Percentiles rank a stretch among this genome's conserved stretches.
Evolutionary conservation across 176 grass and related monocot genomes (phyloP).

Genomic region (Chrysopogon serrulatus): DNA sequence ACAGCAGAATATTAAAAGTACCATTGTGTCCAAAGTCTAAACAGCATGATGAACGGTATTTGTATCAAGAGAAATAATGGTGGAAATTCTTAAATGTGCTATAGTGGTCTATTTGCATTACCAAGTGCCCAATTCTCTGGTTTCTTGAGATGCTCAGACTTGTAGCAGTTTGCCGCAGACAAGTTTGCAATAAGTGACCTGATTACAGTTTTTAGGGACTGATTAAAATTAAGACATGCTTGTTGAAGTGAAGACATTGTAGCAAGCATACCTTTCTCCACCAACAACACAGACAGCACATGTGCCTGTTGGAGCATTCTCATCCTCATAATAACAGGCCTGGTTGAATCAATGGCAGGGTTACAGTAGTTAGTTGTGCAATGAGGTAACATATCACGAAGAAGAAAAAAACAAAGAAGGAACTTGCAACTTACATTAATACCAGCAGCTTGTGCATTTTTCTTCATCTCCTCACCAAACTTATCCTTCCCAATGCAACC

Average conservation of each 20-base stretch:
- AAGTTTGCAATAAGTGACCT: conserved; percentile 80
- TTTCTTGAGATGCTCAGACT: conserved; percentile 71
- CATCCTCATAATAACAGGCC: conserved; percentile 67
- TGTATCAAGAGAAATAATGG: not conserved
- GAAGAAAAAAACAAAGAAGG: not conserved
- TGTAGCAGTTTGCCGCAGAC: conserved; percentile 74
- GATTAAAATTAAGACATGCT: not conserved
- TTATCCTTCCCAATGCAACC: conserved; percentile 84
- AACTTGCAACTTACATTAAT: conserved; percentile 45
- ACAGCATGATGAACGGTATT: not conserved
- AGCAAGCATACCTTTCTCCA: conserved; percentile 53
- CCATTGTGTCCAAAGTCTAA: not conserved
- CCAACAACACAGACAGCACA: conserved; percentile 81
- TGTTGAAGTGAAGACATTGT: not conserved
- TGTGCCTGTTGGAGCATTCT: conserved; percentile 60
- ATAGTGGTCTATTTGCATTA: conserved; percentile 20
- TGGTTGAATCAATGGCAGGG: conserved; percentile 14
- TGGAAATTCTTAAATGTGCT: not conserved
- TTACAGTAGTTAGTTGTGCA: not conserved
- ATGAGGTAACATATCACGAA: not conserved
- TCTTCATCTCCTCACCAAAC: conserved; percentile 90
- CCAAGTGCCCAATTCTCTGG: conserved; percentile 75
- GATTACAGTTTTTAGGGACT: conserved; percentile 17
- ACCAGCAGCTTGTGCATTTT: conserved; percentile 54
- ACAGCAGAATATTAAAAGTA: not conserved